phyloP scores from a whole-genome alignment of 495 filamentous ascomycete genomes.

The Xylaria sp. region DNA sequence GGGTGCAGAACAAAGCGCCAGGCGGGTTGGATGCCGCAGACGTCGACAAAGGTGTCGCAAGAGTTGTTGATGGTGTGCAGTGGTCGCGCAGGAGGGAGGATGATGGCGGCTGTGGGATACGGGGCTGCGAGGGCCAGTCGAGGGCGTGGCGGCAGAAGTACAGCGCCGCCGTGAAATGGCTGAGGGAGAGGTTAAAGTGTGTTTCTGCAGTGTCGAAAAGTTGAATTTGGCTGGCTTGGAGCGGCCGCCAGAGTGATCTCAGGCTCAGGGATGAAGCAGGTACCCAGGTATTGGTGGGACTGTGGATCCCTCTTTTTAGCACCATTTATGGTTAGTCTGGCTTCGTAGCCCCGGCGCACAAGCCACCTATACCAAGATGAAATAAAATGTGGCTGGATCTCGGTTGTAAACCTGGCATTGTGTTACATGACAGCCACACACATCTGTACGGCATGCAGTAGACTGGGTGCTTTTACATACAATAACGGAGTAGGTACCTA shows the following conservation, averaged over 20 bases:
- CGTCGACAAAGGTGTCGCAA: slow-evolving; percentile 17
- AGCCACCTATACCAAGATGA: slow-evolving; percentile 14
- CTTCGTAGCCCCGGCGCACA: background rate
- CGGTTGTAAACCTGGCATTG: slow-evolving; percentile 6
- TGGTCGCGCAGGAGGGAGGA: slow-evolving; percentile 23
- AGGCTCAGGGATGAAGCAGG: slow-evolving; percentile 25
- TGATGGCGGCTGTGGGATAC: slow-evolving; percentile 17
- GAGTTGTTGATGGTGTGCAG: slow-evolving; percentile 23
- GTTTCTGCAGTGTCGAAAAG: slow-evolving; percentile 37
- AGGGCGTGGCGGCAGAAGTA: slow-evolving; percentile 28
- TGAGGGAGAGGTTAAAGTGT: slow-evolving; percentile 41
- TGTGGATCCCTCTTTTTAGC: background rate
- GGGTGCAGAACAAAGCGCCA: slow-evolving; percentile 31
- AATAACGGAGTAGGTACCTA: too few relatives aligned
- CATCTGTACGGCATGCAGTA: background rate
- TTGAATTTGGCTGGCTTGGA: slow-evolving; percentile 31
- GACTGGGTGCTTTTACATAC: background rate
- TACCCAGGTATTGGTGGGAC: slow-evolving; percentile 3
- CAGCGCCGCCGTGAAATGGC: slow-evolving; percentile 32
- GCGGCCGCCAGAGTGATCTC: slow-evolving; percentile 32
- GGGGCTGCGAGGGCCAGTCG: slow-evolving; percentile 28
- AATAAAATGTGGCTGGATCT: slow-evolving; percentile 10
- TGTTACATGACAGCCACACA: background rate
- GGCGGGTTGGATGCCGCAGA: slow-evolving; percentile 20
- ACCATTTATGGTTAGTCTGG: background rate